A percentile compares a stretch with the other conserved stretches of the same genome.
Conservation (phyloP, 352 stramenopile species). For the Pythium aquatile region DNA sequence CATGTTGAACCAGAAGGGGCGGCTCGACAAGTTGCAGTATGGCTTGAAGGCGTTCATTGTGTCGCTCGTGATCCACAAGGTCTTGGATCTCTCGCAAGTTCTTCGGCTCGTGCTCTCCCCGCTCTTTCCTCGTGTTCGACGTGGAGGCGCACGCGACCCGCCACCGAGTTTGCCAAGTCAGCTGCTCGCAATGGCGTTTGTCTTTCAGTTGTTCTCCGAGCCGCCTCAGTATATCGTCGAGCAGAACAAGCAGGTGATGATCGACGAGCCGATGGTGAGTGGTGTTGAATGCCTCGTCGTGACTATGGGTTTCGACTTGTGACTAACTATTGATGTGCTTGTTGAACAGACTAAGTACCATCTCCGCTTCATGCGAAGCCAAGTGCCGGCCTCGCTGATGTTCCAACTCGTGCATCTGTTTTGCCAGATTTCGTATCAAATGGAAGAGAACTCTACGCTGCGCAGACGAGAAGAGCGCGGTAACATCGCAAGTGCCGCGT, state of each 20-base stretch:
- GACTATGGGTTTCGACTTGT: background rate
- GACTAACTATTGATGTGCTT: constrained; percentile 19
- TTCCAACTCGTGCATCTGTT: constrained; percentile 82
- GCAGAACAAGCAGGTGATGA: constrained; percentile 76
- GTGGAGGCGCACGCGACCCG: constrained; percentile 61
- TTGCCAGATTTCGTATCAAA: constrained; percentile 88
- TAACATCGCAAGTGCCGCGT: constrained; percentile 64
- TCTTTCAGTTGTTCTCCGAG: constrained; percentile 85
- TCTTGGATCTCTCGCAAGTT: constrained; percentile 82
- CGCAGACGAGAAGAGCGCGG: constrained; percentile 81
- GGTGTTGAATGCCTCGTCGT: constrained; percentile 3
- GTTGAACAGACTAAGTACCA: constrained; percentile 79
- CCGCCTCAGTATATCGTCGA: constrained; percentile 81
- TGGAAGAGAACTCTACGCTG: constrained; percentile 82
- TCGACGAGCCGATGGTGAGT: constrained; percentile 85
- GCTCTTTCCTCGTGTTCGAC: constrained; percentile 71
- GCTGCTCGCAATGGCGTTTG: constrained; percentile 78
- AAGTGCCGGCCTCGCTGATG: constrained; percentile 78
- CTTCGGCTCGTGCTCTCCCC: constrained; percentile 81
- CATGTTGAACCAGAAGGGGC: constrained; percentile 77
- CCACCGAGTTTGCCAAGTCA: constrained; percentile 77
- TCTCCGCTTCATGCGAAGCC: constrained; percentile 73
- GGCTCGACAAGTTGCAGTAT: constrained; percentile 82
- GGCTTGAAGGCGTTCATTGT: constrained; percentile 84
- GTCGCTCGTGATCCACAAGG: constrained; percentile 79